Conservation (phyloP, 1,284 basidiomycete genomes). For the Cutaneotrichosporon dermatis region DNA sequence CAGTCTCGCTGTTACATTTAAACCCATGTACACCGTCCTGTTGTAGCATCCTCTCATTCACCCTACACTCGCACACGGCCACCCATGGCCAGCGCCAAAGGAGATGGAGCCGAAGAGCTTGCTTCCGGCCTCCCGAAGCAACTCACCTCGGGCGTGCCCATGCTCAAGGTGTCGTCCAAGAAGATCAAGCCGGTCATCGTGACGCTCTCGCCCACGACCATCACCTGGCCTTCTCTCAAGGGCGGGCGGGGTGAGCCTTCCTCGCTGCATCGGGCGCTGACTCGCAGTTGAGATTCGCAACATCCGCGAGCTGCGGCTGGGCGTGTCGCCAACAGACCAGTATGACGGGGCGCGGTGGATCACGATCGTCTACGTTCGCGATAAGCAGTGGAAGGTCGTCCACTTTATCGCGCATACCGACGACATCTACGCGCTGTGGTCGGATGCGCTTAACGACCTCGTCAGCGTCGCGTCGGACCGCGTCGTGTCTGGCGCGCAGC, state of each 20-base stretch:
- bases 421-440: slow-evolving; percentile 60
- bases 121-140: slow-evolving; percentile 11
- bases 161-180: slow-evolving; percentile 86
- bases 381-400: slow-evolving; percentile 80
- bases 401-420: slow-evolving; percentile 76
- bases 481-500: slow-evolving; percentile 27
- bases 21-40: too few relatives aligned
- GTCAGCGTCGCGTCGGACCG: slow-evolving; percentile 38
- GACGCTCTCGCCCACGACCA: slow-evolving; percentile 67
- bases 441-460: slow-evolving; percentile 50
- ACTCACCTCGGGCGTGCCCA: slow-evolving; percentile 56
- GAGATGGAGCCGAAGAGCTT: too few relatives aligned
- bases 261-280: neutral
- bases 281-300: slow-evolving; percentile 74
- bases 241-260: slow-evolving; percentile 62
- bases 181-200: slow-evolving; percentile 73
- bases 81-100: too few relatives aligned
- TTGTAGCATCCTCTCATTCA: too few relatives aligned
- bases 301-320: slow-evolving; percentile 86
- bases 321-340: slow-evolving; percentile 60
- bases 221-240: slow-evolving; percentile 79
- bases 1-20: too few relatives aligned
- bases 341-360: slow-evolving; percentile 52
- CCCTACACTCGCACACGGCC: too few relatives aligned
- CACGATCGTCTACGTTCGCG: slow-evolving; percentile 51